A percentile compares a stretch with the other conserved stretches of the same genome.
Conservation (phyloP, 768 basidiomycete genomes). For the Daedalea quercina region DNA sequence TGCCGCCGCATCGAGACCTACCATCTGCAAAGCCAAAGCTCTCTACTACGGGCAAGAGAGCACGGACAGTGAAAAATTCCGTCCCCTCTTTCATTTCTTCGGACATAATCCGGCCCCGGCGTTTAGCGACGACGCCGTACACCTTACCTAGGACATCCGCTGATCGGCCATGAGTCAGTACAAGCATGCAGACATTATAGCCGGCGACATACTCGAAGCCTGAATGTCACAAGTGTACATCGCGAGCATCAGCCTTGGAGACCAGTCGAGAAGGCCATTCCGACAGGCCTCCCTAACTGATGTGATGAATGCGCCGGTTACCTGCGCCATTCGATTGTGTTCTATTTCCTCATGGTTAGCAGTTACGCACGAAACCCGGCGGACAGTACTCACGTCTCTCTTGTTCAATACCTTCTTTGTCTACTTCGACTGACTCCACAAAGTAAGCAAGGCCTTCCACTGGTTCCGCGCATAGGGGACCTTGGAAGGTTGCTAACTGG, state of each 20-base stretch:
- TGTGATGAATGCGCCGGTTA: slow-evolving; percentile 87
- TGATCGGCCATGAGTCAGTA: slow-evolving; percentile 23
- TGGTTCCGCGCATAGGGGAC: slow-evolving; percentile 92
- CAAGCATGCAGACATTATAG: slow-evolving; percentile 2
- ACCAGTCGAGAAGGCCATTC: slow-evolving; percentile 92
- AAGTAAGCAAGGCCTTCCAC: slow-evolving; percentile 91
- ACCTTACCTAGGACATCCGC: slow-evolving; percentile 98
- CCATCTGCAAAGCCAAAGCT: slow-evolving; percentile 98
- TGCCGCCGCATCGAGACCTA: slow-evolving; percentile 26
- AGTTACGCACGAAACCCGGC: not conserved
- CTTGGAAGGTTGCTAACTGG: slow-evolving; percentile 90
- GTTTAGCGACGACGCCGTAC: slow-evolving; percentile 88
- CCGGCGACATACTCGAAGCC: slow-evolving; percentile 72
- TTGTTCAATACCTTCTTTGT: slow-evolving; percentile 49
- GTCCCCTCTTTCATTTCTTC: slow-evolving; percentile 99
- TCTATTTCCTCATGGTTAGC: slow-evolving; percentile 33
- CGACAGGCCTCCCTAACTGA: slow-evolving; percentile 85
- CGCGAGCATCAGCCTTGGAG: slow-evolving; percentile 91
- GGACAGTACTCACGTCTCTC: slow-evolving; percentile 51
- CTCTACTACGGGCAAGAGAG: slow-evolving; percentile 91
- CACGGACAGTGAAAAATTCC: slow-evolving; percentile 86
- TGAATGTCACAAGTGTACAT: slow-evolving; percentile 99
- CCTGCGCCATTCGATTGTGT: slow-evolving; percentile 75
- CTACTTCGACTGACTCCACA: slow-evolving; percentile 67
- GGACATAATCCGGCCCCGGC: slow-evolving; percentile 87